Conservation (phyloP, 768 basidiomycete species). For the Butyriboletus loyo region DNA sequence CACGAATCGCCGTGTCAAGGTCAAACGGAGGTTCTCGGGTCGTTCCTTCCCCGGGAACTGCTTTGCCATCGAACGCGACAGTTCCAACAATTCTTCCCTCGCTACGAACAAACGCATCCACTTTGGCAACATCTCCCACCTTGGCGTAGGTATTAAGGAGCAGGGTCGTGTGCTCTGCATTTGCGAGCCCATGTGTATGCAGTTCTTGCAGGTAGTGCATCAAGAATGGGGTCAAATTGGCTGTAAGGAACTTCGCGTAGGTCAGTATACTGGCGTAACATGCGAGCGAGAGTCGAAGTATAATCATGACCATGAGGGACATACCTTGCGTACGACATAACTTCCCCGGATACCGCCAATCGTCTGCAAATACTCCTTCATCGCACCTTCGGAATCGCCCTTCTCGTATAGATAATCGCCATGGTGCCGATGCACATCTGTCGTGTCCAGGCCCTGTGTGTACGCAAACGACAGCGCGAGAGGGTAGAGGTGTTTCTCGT, state of each 20-base stretch:
- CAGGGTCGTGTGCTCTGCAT: slow-evolving; percentile 94
- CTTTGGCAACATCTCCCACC: slow-evolving; percentile 82
- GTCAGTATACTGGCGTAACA: slow-evolving; percentile 1
- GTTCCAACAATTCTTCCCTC: slow-evolving; percentile 53
- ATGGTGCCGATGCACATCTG: slow-evolving; percentile 87
- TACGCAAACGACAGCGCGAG: slow-evolving; percentile 83
- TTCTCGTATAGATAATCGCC: slow-evolving; percentile 91
- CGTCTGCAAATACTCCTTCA: slow-evolving; percentile 89
- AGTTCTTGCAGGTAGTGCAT: slow-evolving; percentile 95
- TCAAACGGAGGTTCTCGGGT: slow-evolving; percentile 87
- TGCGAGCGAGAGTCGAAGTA: background rate
- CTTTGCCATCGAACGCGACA: slow-evolving; percentile 16
- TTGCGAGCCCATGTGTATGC: slow-evolving; percentile 85
- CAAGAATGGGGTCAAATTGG: slow-evolving; percentile 92
- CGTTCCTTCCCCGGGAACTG: slow-evolving; percentile 37
- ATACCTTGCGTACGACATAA: slow-evolving; percentile 94
- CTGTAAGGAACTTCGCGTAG: slow-evolving; percentile 78
- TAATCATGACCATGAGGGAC: background rate
- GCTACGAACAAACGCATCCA: slow-evolving; percentile 91
- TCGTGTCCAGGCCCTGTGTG: slow-evolving; percentile 76
- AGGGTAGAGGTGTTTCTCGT: slow-evolving; percentile 70
- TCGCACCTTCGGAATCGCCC: slow-evolving; percentile 89
- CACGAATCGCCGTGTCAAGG: slow-evolving; percentile 93
- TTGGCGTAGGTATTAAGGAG: slow-evolving; percentile 98
- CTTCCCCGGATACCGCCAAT: slow-evolving; percentile 88